Evolutionary conservation across 208 protist species (phyloP), one percentile per base, ranked within the genome.

Genomic region (Leishmania mexicana): DNA sequence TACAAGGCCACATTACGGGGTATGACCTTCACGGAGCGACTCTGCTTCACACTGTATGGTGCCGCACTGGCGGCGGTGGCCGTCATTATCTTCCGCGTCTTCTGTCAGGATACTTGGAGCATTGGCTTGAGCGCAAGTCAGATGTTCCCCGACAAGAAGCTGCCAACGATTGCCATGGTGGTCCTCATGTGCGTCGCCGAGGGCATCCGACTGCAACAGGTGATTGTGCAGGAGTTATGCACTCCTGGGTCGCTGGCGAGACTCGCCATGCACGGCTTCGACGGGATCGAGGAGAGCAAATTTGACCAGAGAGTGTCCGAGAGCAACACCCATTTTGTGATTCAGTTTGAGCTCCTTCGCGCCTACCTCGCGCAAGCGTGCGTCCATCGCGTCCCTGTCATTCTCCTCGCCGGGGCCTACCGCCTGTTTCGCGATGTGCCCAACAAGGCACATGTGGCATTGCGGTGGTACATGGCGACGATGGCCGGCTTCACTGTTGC

Each of bases 391-490:
- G 45, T 93, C 21, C 92, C 91, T 11, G 77, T 87, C 2, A 73
- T 94, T 28, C 47, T 91, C 38, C 51, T 95, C 11, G 87, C 85
- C 60, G 88, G 57, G 35, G 76, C 54, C 28, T 97, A 92, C 57
- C 92, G 93, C 57, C 62, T 95, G 31, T 54, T 86, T 17, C 84
- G 92, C 54, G 95, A 98, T 80, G 89, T 90, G 8, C 89, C 87
- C 13, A 85, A 89, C 35, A 88, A 85, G 35, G 85, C 85, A 40
- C 88, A 96, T 83, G 90, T 90, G 45, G 87, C 87, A 13, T 81
- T 97, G 58, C 93, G 95, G 15, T 98, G 95, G 94, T 95, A 98
- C 84, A 87, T 95, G 85, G 88, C 90, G 38, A 97, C 95, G 35
- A 51, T 90, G 6, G 85, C 88, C 64, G 35, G 81, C 51, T 85